These are phyloP conservation scores for Chaetothyriales sp. DNA, from an alignment of 2,329 filamentous ascomycete species.

Conservation along the genomic window DNA sequence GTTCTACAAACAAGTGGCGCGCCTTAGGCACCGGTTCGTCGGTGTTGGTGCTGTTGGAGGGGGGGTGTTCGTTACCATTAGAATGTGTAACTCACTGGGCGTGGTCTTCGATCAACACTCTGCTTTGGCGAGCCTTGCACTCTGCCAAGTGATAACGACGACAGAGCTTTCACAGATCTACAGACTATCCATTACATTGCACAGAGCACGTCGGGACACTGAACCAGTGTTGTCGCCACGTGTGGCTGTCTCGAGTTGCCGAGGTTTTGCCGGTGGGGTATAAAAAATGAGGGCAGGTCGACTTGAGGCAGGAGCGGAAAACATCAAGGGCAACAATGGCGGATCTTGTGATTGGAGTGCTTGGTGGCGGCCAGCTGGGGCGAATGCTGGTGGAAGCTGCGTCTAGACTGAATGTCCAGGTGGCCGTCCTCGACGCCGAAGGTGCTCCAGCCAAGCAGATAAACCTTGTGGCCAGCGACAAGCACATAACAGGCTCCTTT, in stretches of 20 bases:
- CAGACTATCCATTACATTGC: too few relatives aligned
- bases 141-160: too few relatives aligned
- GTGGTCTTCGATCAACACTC: too few relatives aligned
- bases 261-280: neutral
- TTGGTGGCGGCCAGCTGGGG: constrained; percentile 60
- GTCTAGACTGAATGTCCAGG: constrained; percentile 57
- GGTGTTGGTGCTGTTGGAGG: too few relatives aligned
- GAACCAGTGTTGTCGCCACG: too few relatives aligned
- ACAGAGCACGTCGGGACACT: too few relatives aligned
- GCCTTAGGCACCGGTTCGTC: too few relatives aligned
- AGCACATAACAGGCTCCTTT: constrained; percentile 67
- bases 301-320: neutral
- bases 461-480: constrained; percentile 41
- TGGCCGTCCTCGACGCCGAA: constrained; percentile 64
- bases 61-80: too few relatives aligned
- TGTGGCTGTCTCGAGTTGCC: neutral
- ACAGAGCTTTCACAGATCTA: too few relatives aligned
- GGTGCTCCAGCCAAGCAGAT: constrained; percentile 67
- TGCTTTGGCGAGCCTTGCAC: too few relatives aligned
- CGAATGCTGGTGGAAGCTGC: constrained; percentile 91
- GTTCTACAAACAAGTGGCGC: too few relatives aligned
- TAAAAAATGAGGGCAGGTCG: neutral
- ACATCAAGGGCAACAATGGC: constrained; percentile 6
- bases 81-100: too few relatives aligned
- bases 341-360: constrained; percentile 30